Conservation (phyloP, 805 yeast genomes). For the Kazachstania kunashirensis region DNA sequence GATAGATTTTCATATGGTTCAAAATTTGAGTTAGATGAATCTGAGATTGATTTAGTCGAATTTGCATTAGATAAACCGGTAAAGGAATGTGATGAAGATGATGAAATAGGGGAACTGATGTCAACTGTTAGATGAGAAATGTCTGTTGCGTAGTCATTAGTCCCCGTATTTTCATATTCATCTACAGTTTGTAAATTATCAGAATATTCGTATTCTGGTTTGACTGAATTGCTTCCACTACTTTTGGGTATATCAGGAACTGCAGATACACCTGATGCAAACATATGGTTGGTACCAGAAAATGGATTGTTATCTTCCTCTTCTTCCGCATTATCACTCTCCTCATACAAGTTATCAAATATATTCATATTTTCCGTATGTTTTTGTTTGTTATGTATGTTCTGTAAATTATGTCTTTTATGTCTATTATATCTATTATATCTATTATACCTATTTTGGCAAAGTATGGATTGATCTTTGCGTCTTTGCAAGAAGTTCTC, state of each 20-base stretch:
- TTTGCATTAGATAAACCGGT: background rate
- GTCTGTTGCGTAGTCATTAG: no score
- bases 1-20: constrained; percentile 25
- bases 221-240: constrained; percentile 5
- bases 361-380: constrained; percentile 9
- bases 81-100: background rate
- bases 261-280: constrained; percentile 31
- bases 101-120: background rate
- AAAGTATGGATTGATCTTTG: no score
- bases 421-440: no score
- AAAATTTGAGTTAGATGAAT: constrained; percentile 1
- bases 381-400: background rate
- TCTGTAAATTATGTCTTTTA: background rate
- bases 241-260: constrained; percentile 8
- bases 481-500: no score
- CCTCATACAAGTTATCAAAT: constrained; percentile 1
- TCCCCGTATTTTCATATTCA: no score
- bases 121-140: no score
- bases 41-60: background rate
- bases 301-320: constrained; percentile 35
- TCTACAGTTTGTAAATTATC: no score
- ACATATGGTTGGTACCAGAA: constrained; percentile 30
- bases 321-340: constrained; percentile 12
- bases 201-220: constrained; percentile 1
- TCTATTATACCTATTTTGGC: no score